Evolutionary conservation across 1,139 yeast species (phyloP).

Genomic region (Yamadazyma dushanensis): DNA sequence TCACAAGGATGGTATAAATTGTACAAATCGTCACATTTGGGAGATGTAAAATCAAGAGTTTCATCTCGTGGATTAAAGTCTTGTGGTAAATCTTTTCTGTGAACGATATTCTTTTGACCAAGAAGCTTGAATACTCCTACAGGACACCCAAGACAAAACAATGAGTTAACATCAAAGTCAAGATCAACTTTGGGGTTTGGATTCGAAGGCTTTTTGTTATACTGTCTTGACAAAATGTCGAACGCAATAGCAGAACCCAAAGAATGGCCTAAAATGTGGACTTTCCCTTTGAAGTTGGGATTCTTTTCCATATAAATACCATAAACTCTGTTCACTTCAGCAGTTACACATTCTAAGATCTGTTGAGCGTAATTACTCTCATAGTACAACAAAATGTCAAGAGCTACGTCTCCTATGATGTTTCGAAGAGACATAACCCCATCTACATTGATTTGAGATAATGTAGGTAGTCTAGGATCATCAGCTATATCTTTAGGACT

Average conservation of each 20-base stretch:
- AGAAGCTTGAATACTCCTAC: conserved; percentile 81
- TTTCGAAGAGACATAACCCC: conserved; percentile 78
- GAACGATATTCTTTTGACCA: conserved; percentile 53
- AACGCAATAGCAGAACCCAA: conserved; percentile 84
- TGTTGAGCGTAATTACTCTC: conserved; percentile 69
- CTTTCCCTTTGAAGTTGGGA: conserved; percentile 76
- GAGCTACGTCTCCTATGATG: conserved; percentile 78
- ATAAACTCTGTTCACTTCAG: conserved; percentile 72
- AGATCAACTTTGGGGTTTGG: conserved; percentile 37
- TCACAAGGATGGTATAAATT: conserved; percentile 87
- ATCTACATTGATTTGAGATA: conserved; percentile 75
- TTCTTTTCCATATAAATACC: conserved; percentile 57
- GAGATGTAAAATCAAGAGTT: conserved; percentile 28
- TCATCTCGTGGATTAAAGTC: conserved; percentile 20
- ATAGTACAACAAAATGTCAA: conserved; percentile 83
- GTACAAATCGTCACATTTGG: conserved; percentile 62
- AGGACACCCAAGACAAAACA: conserved; percentile 87
- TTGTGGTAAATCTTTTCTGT: conserved; percentile 28
- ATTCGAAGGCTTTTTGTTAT: conserved; percentile 25
- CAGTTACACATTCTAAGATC: conserved; percentile 64
- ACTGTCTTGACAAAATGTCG: conserved; percentile 70
- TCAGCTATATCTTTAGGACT: conserved; percentile 16
- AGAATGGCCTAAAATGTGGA: conserved; percentile 87
- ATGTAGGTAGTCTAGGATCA: conserved; percentile 53
- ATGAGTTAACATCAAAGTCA: conserved; percentile 69